phyloP scores from a whole-genome alignment of 1,284 basidiomycete species.

The Chalciporus sp. region DNA sequence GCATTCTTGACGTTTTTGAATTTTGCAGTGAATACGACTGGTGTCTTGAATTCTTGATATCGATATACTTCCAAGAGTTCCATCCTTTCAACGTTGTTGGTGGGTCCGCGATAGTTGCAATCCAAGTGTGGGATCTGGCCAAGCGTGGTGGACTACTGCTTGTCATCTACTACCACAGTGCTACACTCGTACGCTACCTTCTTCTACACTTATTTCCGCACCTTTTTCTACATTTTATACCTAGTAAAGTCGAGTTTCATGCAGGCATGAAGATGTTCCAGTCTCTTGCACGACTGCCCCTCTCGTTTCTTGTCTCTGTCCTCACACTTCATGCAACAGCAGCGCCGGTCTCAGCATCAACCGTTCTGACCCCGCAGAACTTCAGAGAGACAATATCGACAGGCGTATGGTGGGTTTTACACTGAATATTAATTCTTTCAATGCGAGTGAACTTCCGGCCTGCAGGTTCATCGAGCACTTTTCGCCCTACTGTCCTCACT shows the following conservation, averaged over 20 bases:
- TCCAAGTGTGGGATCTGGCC: neutral
- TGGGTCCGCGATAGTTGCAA: neutral
- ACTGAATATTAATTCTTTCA: neutral
- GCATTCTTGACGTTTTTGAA: conserved; percentile 72
- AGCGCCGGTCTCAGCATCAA: conserved; percentile 39
- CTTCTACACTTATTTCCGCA: neutral
- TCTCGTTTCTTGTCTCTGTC: conserved; percentile 36
- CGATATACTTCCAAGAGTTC: conserved; percentile 53
- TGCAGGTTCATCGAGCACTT: conserved; percentile 72
- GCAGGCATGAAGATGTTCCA: conserved; percentile 5
- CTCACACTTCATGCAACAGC: conserved; percentile 39
- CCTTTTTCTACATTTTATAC: neutral
- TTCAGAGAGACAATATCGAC: conserved; percentile 58
- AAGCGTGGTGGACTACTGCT: too few species aligned
- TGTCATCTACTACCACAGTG: neutral
- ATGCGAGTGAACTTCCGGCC: neutral
- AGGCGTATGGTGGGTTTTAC: conserved; percentile 65
- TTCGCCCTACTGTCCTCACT: conserved; percentile 83
- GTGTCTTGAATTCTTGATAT: conserved; percentile 54
- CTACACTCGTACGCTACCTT: neutral
- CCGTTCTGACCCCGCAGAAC: conserved; percentile 61
- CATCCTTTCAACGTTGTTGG: too few species aligned
- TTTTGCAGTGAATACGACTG: conserved; percentile 64
- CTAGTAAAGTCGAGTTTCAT: conserved; percentile 4
- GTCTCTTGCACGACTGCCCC: neutral